These are phyloP conservation scores for Colletotrichum tabaci DNA, from an alignment of 2,329 filamentous ascomycete species.

Conservation along the genomic window DNA sequence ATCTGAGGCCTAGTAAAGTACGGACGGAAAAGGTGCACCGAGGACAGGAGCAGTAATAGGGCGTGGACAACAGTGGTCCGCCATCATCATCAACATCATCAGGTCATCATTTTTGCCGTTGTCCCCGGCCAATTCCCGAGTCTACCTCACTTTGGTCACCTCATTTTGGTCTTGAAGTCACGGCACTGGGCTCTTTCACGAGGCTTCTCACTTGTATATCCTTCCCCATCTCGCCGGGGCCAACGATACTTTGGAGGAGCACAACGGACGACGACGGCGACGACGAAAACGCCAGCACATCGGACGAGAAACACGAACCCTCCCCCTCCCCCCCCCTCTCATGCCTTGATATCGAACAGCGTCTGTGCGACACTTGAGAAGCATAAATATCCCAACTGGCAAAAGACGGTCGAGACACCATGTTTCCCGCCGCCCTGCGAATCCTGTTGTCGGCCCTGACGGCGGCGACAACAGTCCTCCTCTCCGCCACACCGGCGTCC, in stretches of 20 bases:
- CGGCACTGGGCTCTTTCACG: background rate
- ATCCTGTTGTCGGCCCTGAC: slow-evolving; percentile 22
- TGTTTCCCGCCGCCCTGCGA: slow-evolving; percentile 26
- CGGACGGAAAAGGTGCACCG: background rate
- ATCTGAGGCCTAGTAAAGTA: slow-evolving; percentile 25
- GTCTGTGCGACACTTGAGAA: slow-evolving; percentile 14
- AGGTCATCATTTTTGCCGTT: background rate
- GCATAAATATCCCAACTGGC: background rate
- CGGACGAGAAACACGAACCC: background rate
- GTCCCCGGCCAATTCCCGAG: background rate
- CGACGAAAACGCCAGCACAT: background rate
- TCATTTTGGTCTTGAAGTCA: background rate
- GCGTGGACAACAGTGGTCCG: background rate
- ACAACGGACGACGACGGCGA: background rate
- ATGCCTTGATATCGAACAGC: slow-evolving; percentile 9
- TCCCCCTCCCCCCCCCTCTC: background rate
- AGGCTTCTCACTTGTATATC: background rate
- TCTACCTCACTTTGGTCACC: background rate
- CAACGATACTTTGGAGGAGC: background rate
- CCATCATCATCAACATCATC: background rate
- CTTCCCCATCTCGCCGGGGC: background rate
- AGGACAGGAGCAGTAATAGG: background rate
- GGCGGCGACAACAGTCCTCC: slow-evolving; percentile 21
- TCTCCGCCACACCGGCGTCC: slow-evolving; percentile 24
- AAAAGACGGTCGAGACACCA: slow-evolving; percentile 2